phyloP scores from a whole-genome alignment of 306 rosid genomes.

The Argentina anserina region DNA sequence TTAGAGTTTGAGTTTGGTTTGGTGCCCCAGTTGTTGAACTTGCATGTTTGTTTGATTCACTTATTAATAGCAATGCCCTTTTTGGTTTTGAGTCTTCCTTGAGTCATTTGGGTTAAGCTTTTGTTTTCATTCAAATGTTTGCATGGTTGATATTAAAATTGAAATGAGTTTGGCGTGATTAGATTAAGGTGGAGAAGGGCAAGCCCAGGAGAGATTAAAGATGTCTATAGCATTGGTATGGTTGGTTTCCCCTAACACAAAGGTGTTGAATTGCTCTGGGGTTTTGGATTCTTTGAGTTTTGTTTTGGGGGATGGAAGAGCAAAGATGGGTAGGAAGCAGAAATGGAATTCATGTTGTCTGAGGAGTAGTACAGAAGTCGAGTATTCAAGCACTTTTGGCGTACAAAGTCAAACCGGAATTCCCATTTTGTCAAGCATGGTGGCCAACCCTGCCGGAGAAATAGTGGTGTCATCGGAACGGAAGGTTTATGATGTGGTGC shows the following conservation, averaged over 20 bases:
- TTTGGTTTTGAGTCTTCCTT: conserved; percentile 19
- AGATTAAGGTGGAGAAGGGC: conserved; percentile 8
- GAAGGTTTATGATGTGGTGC: conserved; percentile 81
- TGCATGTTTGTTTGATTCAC: not conserved
- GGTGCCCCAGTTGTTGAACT: conserved; percentile 18
- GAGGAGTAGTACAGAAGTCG: conserved; percentile 34
- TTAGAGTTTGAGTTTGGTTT: not conserved
- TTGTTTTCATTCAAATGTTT: not conserved
- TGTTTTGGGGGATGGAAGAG: conserved; percentile 31
- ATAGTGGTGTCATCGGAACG: conserved; percentile 62
- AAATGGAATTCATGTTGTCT: conserved; percentile 34
- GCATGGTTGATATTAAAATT: not conserved
- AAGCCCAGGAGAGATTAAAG: conserved; percentile 19
- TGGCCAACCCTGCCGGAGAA: conserved; percentile 58
- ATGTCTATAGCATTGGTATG: conserved; percentile 58
- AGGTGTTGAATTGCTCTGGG: conserved; percentile 42
- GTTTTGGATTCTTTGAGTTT: conserved; percentile 41
- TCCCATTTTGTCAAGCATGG: conserved; percentile 47
- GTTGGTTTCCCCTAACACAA: conserved; percentile 44
- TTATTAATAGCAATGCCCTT: not conserved
- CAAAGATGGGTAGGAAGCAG: conserved; percentile 32
- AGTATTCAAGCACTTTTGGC: conserved; percentile 39
- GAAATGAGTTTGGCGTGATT: conserved; percentile 11
- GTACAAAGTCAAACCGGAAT: conserved; percentile 38
- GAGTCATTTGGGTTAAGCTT: conserved; percentile 14